Base-by-base conservation (phyloP, 2,329 filamentous ascomycete genomes). In the Trichoderma koningii region DNA sequence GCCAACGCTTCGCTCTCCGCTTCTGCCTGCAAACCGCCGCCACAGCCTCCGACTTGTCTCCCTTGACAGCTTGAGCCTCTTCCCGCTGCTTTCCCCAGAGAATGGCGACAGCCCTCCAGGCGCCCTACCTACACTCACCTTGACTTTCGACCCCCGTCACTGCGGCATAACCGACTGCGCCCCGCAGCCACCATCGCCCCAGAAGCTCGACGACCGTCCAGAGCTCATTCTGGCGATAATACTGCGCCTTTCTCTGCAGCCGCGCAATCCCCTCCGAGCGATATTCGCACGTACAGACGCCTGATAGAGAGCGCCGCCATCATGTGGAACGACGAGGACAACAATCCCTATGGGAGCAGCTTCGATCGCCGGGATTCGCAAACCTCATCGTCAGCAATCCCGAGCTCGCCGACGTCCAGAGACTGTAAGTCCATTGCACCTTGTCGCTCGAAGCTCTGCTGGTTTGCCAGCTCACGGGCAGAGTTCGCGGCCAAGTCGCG, bases 301-400 rank as follows among this genome's bases (percentile, higher is more conserved):
- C 19, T 28, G 17, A 14, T 48, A 10, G 60, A 44, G 50, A 26
- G 64, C 45, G 63, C 56, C 52, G 65, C 57, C 72, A 72, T 51
- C 62, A 98, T 98, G 94, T 98, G 94, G 94, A 96, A 97, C 84
- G 93, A 98, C 82, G 94, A 98, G 80, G 76, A 98, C 75, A 98
- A 98, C 80, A 98, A 98, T 77, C 94, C 94, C 5, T 97, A 98
- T 75, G 93, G 93, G 69, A 87, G 83, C 73, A 94, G 92, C 77
- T 97, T 96, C 81, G 91, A 95, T 77, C 90, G 91, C 72, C 88
- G 91, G 72, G 91, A 96, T 77, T 91, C 91, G 68, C 87, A 90
- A 76, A 84, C 87, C 52, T 92, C 89, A 30, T 89, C 89, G 38
- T 81, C 83, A 50, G 82, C 83, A 21, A 87, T 89, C 73, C 87